Conservation (phyloP, 192 early-diverging fungal genomes). For the Coemansia interrupta region DNA sequence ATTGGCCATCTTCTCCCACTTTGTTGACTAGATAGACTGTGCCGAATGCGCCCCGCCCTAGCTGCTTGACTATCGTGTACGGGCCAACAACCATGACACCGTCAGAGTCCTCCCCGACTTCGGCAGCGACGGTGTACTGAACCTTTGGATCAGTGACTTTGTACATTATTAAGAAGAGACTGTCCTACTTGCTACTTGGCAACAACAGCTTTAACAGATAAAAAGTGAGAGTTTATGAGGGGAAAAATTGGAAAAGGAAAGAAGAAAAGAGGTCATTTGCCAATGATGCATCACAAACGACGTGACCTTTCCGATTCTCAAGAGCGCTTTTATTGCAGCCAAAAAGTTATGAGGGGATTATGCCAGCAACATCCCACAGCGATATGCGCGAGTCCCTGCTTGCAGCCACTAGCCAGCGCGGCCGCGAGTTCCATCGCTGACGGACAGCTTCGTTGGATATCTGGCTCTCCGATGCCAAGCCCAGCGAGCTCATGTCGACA, state of each 20-base stretch:
- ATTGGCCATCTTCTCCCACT: slow-evolving; percentile 51
- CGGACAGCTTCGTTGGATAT: slow-evolving; percentile 23
- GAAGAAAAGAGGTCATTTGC: background rate
- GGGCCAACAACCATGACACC: slow-evolving; percentile 78
- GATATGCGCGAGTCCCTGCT: slow-evolving; percentile 45
- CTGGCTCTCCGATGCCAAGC: slow-evolving; percentile 7
- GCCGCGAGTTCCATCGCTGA: slow-evolving; percentile 37
- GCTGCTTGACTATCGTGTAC: slow-evolving; percentile 69
- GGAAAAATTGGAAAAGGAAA: slow-evolving; percentile 9
- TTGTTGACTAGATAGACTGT: slow-evolving; percentile 76
- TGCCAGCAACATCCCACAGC: slow-evolving; percentile 24
- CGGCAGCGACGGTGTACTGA: slow-evolving; percentile 59
- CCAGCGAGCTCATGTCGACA: slow-evolving; percentile 28
- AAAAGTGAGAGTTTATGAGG: background rate
- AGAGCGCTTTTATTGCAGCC: too few species aligned
- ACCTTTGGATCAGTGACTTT: slow-evolving; percentile 37
- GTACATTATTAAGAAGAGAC: slow-evolving; percentile 24
- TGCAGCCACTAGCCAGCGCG: slow-evolving; percentile 42
- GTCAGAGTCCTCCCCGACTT: slow-evolving; percentile 63
- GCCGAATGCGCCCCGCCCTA: slow-evolving; percentile 89
- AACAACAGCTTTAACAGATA: background rate
- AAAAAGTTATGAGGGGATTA: background rate
- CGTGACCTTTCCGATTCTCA: too few species aligned
- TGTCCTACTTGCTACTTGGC: background rate
- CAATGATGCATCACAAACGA: background rate